Conservation (phyloP, 306 rosid species). For the Datisca glomerata region DNA sequence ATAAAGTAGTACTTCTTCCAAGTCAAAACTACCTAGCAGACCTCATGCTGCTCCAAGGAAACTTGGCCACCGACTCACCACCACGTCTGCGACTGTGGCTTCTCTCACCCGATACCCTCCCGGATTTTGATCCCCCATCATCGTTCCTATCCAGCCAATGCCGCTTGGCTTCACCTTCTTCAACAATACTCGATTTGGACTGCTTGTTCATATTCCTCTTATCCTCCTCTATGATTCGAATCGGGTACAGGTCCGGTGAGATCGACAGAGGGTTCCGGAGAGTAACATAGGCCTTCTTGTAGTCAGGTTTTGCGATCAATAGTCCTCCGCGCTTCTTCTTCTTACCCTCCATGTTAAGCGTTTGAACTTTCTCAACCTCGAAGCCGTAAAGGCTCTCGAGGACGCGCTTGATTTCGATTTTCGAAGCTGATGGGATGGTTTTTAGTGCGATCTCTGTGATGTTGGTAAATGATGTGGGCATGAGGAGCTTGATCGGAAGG, state of each 20-base stretch:
- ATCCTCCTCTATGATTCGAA: constrained; percentile 30
- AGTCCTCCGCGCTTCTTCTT: constrained; percentile 52
- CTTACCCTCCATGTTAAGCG: constrained; percentile 79
- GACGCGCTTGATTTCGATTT: constrained; percentile 60
- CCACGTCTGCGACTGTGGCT: constrained; percentile 11
- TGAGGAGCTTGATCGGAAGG: constrained; percentile 52
- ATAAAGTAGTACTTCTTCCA: too few species aligned
- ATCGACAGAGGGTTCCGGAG: constrained; percentile 46
- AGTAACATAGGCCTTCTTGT: constrained; percentile 84
- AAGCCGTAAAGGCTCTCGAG: constrained; percentile 37
- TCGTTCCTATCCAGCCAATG: constrained; percentile 67
- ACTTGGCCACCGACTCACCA: constrained; percentile 22
- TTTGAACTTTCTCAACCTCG: constrained; percentile 64
- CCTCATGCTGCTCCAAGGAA: constrained; percentile 78
- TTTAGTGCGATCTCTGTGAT: constrained; percentile 61
- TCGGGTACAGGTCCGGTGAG: constrained; percentile 33
- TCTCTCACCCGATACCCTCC: constrained; percentile 13
- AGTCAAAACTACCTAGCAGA: constrained; percentile 33
- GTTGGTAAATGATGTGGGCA: constrained; percentile 45
- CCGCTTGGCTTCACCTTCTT: constrained; percentile 32
- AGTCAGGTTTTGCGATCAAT: constrained; percentile 54
- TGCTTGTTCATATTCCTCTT: constrained; percentile 33
- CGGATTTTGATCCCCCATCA: constrained; percentile 3
- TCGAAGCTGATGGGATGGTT: constrained; percentile 76
- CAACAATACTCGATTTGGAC: constrained; percentile 33